A percentile compares a stretch with the other conserved stretches of the same genome.
Conservation (phyloP, 1,139 yeast genomes). For the Yamadazyma taylorii region DNA sequence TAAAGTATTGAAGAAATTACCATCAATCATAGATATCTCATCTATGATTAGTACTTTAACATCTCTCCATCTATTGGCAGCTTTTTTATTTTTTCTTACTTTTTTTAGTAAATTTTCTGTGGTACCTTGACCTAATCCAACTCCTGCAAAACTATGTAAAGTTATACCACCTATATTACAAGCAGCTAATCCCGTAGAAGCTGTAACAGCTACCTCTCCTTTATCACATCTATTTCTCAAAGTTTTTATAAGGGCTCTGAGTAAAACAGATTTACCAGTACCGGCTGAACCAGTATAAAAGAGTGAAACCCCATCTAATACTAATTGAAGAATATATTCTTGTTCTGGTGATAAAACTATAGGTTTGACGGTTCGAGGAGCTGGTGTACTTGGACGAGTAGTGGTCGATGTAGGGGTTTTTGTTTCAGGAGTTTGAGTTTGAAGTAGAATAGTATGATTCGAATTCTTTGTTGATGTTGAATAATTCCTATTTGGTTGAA, state of each 20-base stretch:
- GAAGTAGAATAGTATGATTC: slow-evolving; percentile 10
- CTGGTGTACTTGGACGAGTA: slow-evolving; percentile 1
- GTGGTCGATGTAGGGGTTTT: neutral
- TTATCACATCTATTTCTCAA: slow-evolving; percentile 47
- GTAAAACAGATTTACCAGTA: slow-evolving; percentile 84
- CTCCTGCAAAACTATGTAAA: slow-evolving; percentile 81
- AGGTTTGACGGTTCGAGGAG: slow-evolving; percentile 32
- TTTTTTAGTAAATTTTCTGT: slow-evolving; percentile 47
- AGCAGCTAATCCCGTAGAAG: slow-evolving; percentile 92
- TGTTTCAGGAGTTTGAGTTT: slow-evolving; percentile 8
- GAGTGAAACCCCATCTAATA: slow-evolving; percentile 50
- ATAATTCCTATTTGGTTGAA: slow-evolving; percentile 1
- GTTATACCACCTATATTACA: slow-evolving; percentile 89
- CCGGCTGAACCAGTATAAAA: slow-evolving; percentile 97
- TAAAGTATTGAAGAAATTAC: slow-evolving; percentile 67
- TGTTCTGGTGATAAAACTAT: slow-evolving; percentile 43
- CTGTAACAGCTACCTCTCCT: slow-evolving; percentile 76
- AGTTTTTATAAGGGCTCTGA: slow-evolving; percentile 66
- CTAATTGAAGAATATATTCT: slow-evolving; percentile 38
- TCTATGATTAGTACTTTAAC: slow-evolving; percentile 73
- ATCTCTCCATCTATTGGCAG: slow-evolving; percentile 59
- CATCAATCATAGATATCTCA: slow-evolving; percentile 90
- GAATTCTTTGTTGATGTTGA: slow-evolving; percentile 3
- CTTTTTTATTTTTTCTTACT: slow-evolving; percentile 55
- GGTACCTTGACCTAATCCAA: slow-evolving; percentile 63